Percentiles rank a stretch among this genome's conserved stretches.
Conservation (phyloP, 441 rosid species). For the Jatropha multifida region DNA sequence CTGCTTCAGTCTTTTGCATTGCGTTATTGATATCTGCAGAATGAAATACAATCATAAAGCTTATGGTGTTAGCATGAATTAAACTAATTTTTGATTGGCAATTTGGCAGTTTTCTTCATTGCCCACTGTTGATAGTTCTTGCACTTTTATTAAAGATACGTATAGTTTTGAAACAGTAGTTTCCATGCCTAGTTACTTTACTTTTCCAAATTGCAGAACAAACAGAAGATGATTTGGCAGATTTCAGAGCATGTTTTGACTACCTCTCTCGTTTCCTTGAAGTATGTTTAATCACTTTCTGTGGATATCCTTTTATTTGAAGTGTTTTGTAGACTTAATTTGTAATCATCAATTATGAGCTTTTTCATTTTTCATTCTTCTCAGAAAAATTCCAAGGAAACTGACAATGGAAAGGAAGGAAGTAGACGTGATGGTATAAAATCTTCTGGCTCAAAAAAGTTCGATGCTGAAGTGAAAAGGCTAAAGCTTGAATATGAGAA, state of each 20-base stretch:
- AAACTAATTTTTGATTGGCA: background rate
- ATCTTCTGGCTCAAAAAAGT: slow-evolving; percentile 24
- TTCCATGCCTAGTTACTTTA: background rate
- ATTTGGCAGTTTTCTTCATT: background rate
- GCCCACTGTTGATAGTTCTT: background rate
- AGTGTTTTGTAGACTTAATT: too few species aligned
- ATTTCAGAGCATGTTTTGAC: slow-evolving; percentile 57
- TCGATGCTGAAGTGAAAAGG: slow-evolving; percentile 43
- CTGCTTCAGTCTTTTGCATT: background rate
- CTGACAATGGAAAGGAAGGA: slow-evolving; percentile 22
- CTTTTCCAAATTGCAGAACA: slow-evolving; percentile 43
- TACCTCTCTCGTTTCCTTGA: slow-evolving; percentile 36
- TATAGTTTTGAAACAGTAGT: slow-evolving; percentile 1
- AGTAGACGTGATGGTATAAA: slow-evolving; percentile 14
- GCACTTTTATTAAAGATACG: background rate
- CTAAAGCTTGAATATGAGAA: slow-evolving; percentile 48
- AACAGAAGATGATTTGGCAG: slow-evolving; percentile 59
- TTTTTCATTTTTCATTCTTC: slow-evolving; percentile 18
- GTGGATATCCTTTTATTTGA: background rate
- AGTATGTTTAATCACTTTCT: slow-evolving; percentile 36
- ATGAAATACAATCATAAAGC: background rate
- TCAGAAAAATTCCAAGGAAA: slow-evolving; percentile 25
- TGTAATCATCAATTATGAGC: background rate
- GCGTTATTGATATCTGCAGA: background rate
- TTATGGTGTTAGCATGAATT: background rate